phyloP scores from a whole-genome alignment of 371 early-diverging fungal species.

The Mucor indicus region DNA sequence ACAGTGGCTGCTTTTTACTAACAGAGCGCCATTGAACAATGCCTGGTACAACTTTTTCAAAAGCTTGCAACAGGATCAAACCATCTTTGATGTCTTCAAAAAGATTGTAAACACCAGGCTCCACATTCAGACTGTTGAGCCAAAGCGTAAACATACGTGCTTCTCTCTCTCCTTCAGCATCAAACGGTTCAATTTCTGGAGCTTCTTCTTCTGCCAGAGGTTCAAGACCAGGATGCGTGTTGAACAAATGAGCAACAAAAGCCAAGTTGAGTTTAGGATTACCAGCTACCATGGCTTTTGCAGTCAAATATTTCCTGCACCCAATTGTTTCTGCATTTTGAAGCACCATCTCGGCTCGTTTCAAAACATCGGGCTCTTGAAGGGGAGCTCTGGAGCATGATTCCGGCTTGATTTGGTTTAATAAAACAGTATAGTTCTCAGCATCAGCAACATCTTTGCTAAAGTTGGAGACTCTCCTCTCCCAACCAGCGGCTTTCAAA shows the following conservation, averaged over 20 bases:
- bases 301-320: conserved; percentile 86
- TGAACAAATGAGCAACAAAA: conserved; percentile 89
- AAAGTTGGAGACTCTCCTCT: conserved; percentile 86
- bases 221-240: conserved; percentile 86
- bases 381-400: no score
- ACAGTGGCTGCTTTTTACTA: conserved; percentile 67
- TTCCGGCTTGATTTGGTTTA: conserved; percentile 88
- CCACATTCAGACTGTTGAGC: conserved; percentile 89
- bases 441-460: conserved; percentile 90
- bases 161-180: conserved; percentile 85
- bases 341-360: conserved; percentile 83
- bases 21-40: conserved; percentile 89
- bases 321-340: conserved; percentile 83
- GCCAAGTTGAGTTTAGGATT: conserved; percentile 92
- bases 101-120: conserved; percentile 85
- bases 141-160: conserved; percentile 63
- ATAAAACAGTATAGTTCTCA: conserved; percentile 90
- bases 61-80: conserved; percentile 61
- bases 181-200: conserved; percentile 82
- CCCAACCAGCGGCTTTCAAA: conserved; percentile 89
- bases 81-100: conserved; percentile 70
- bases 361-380: conserved; percentile 61
- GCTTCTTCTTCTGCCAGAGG: conserved; percentile 79
- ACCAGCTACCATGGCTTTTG: conserved; percentile 85
- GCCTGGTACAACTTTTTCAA: conserved; percentile 89